phyloP scores from a whole-genome alignment of 352 stramenopile genomes.

The Aphanomyces astaci region DNA sequence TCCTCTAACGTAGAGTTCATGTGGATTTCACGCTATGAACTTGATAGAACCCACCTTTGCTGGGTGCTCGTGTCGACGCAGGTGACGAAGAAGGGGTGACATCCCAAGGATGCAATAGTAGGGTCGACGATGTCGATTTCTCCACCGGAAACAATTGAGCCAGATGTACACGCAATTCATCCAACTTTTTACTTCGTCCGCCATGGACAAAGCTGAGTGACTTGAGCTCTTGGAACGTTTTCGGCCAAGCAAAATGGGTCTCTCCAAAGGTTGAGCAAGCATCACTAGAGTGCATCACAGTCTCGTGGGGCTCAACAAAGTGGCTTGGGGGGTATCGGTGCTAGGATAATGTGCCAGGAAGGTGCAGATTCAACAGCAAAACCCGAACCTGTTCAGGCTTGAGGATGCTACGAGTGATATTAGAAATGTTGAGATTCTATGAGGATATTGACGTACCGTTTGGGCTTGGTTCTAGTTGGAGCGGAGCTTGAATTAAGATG shows the following conservation, averaged over 20 bases:
- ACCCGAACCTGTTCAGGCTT: neutral
- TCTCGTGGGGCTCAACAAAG: neutral
- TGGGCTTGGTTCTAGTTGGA: neutral
- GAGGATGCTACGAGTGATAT: neutral
- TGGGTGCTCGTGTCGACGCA: no score
- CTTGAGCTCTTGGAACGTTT: neutral
- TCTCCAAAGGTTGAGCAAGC: neutral
- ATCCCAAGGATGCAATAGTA: no score
- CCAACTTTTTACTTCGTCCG: neutral
- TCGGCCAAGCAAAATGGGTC: neutral
- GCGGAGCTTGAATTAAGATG: neutral
- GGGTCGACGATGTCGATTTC: neutral
- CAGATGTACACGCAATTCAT: neutral
- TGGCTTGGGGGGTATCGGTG: neutral
- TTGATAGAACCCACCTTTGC: no score
- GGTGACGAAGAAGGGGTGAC: neutral
- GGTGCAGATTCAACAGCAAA: no score
- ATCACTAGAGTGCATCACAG: neutral
- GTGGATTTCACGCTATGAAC: no score
- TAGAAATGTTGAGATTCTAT: neutral
- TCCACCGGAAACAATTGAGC: neutral
- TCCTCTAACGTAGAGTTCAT: neutral
- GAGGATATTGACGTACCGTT: neutral
- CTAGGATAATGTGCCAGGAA: conserved; percentile 1
- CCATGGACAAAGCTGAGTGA: neutral